Base-by-base conservation (phyloP, 2,329 filamentous ascomycete species). In the Trematosphaeria pertusa region DNA sequence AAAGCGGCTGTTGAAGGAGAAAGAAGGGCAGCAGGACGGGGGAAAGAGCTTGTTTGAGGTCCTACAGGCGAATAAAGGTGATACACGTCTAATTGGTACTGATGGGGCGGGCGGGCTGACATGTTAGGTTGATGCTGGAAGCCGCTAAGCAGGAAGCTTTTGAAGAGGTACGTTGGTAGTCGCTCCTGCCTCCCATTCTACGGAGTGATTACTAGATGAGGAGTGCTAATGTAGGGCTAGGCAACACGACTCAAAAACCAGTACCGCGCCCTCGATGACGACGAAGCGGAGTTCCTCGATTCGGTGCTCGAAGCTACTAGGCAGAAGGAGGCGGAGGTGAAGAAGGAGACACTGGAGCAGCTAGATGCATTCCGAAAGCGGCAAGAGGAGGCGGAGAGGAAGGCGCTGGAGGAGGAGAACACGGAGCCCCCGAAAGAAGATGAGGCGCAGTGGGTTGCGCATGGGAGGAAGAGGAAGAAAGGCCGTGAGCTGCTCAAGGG, bases 61-160 rank as follows among this genome's bases (percentile, higher is more conserved):
- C 2, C 72, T 94, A 40, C 87, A 93, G 73, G 89, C 87, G 33
- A 94, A 94, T 72, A 93, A 92, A 83, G 87, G 86, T 87, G 61
- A 54, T 48, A 52, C 41, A 35, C 2, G 33, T 10, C 7, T 37
- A 8, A 21, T 2, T 14, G 12, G 10, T 11, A 24, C 11, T 3
- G 2, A n/a, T 17, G 12, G 9, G 22, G 14, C 20, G 15, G 21
- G 8, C 24, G 24, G 48, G 49, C 59, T 71, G 51, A 70, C 59
- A 67, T 70, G 58, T 61, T 60, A 70, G 67, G 43, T 62, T 55
- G 53, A 49, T 46, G 32, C 49, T 42, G 37, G 43, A 56, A 87
- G 88, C 86, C 55, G 87, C 88, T 47, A 93, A 92, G 72, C 87
- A 93, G 73, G 88, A 89, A 15, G 88, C 86, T 7, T 91, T 91